phyloP scores from a whole-genome alignment of 2,329 filamentous ascomycete species.

The Claviceps digitariae region DNA sequence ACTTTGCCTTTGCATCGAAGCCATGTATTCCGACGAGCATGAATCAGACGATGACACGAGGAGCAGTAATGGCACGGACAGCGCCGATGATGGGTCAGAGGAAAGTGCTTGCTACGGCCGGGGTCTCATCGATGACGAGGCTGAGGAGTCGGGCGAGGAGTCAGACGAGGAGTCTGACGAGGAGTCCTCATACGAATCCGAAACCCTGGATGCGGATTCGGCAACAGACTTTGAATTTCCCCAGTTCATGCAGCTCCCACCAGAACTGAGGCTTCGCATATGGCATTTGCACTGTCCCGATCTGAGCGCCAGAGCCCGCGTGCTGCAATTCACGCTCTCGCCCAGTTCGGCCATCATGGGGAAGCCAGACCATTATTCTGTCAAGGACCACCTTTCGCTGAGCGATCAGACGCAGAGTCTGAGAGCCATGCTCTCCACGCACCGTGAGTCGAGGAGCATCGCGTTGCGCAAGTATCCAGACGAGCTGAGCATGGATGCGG shows the following conservation, averaged over 20 bases:
- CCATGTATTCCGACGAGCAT: neutral
- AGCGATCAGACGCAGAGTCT: conserved; percentile 15
- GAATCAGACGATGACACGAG: conserved; percentile 1
- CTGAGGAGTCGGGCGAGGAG: conserved; percentile 3
- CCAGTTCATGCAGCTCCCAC: conserved; percentile 16
- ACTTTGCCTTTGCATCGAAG: neutral
- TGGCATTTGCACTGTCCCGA: conserved; percentile 22
- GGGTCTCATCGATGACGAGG: conserved; percentile 8
- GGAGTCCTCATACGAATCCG: neutral
- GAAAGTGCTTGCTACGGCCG: neutral
- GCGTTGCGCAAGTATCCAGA: conserved; percentile 20
- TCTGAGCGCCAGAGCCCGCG: conserved; percentile 11
- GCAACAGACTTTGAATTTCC: conserved; percentile 9
- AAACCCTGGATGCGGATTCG: neutral
- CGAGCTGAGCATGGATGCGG: conserved; percentile 15
- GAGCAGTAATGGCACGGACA: conserved; percentile 1
- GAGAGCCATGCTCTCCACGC: conserved; percentile 19
- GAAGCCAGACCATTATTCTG: conserved; percentile 7
- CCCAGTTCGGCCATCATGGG: neutral
- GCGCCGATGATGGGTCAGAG: conserved; percentile 2
- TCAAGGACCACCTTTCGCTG: conserved; percentile 13
- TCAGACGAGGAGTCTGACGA: conserved; percentile 4
- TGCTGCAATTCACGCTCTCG: conserved; percentile 8
- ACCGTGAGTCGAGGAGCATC: conserved; percentile 22
- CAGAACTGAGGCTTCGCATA: conserved; percentile 20